A percentile compares a stretch with the other conserved stretches of the same genome.
phyloP scores from a whole-genome alignment of 352 stramenopile species.

The Phytophthora tubulina region DNA sequence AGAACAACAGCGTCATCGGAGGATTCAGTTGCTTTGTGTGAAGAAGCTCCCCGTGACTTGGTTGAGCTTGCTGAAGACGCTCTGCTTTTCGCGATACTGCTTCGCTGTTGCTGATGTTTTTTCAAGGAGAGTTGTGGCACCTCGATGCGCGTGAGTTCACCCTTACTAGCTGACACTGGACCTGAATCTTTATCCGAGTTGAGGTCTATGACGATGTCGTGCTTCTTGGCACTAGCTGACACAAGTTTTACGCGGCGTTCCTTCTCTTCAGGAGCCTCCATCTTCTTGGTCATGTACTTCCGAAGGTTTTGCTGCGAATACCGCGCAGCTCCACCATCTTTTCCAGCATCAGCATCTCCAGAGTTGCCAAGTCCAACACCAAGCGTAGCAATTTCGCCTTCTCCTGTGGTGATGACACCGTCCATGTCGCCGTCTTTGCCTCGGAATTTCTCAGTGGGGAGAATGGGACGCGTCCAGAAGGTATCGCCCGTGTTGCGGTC shows the following conservation, averaged over 20 bases:
- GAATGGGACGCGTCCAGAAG: constrained; percentile 91
- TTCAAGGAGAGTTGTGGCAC: constrained; percentile 66
- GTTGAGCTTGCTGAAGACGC: constrained; percentile 34
- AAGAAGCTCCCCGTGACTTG: constrained; percentile 22
- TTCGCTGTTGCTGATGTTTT: constrained; percentile 21
- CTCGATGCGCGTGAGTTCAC: constrained; percentile 59
- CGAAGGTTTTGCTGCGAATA: constrained; percentile 81
- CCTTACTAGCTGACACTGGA: constrained; percentile 16
- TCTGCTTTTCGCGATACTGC: constrained; percentile 11
- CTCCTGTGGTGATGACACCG: constrained; percentile 78
- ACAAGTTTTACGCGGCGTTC: constrained; percentile 65
- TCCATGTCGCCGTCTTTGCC: constrained; percentile 83
- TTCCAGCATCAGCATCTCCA: constrained; percentile 32
- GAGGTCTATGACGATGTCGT: constrained; percentile 62
- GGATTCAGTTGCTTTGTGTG: constrained; percentile 7
- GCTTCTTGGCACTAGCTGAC: constrained; percentile 67
- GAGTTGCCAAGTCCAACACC: constrained; percentile 60
- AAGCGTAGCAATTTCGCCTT: constrained; percentile 78
- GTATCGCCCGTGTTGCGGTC: constrained; percentile 84
- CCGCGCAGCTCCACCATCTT: constrained; percentile 41
- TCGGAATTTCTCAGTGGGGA: constrained; percentile 80
- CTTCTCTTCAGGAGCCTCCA: constrained; percentile 77
- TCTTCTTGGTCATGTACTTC: constrained; percentile 89
- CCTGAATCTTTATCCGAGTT: constrained; percentile 1
- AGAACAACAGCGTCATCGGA: constrained; percentile 14